These are phyloP conservation scores for Eucalyptus cloeziana DNA, from an alignment of 345 rosid genomes.

Conservation along the genomic window DNA sequence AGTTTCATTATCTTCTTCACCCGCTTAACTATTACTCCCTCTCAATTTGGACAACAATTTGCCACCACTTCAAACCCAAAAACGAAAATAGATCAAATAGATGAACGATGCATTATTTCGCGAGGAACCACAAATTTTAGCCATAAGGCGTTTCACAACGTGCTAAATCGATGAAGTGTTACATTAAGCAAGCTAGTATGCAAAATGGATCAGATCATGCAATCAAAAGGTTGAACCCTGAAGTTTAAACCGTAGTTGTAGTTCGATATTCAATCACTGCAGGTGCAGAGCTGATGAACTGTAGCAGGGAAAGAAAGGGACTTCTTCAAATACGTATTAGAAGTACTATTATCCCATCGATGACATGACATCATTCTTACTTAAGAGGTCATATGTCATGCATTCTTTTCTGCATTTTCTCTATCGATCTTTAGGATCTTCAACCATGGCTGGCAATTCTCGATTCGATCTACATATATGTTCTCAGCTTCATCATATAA, in stretches of 20 bases:
- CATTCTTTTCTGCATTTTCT: background rate
- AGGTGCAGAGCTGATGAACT: background rate
- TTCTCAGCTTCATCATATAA: background rate
- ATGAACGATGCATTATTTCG: rapidly evolving
- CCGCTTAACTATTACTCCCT: background rate
- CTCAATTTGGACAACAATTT: background rate
- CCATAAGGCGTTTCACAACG: background rate
- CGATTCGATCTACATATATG: background rate
- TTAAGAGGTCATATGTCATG: background rate
- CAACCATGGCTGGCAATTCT: background rate
- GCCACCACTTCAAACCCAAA: background rate
- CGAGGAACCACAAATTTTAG: background rate
- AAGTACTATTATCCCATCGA: background rate
- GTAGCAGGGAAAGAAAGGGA: background rate
- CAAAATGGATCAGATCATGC: background rate
- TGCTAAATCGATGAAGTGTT: background rate
- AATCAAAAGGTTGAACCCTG: background rate
- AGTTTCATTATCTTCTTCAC: background rate
- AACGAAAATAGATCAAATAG: background rate
- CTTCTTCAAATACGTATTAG: background rate
- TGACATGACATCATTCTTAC: background rate
- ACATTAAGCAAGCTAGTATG: background rate
- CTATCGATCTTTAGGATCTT: background rate
- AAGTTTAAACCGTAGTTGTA: background rate
- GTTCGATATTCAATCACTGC: background rate